phyloP scores from a whole-genome alignment of 202 grass and related monocot species.

The Elaeis oleifera region DNA sequence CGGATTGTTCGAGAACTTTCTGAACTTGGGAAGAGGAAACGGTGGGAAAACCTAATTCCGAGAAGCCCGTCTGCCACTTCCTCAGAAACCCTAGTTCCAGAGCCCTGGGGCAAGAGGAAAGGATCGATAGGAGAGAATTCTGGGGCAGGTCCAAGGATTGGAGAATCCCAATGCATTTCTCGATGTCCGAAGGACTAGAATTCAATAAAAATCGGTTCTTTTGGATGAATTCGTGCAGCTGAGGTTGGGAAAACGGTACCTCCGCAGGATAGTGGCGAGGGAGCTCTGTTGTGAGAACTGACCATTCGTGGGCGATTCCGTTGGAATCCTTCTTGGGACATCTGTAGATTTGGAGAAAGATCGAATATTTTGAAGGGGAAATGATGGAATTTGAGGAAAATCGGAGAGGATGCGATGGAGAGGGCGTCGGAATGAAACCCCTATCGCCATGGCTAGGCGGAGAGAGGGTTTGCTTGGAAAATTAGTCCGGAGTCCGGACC shows the following conservation, averaged over 20 bases:
- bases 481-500: no score
- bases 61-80: constrained; percentile 8
- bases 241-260: constrained; percentile 16
- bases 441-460: constrained; percentile 20
- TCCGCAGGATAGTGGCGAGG: constrained; percentile 13
- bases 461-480: no score
- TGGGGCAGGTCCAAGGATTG: constrained; percentile 3
- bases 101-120: constrained; percentile 16
- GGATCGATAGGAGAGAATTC: constrained; percentile 6
- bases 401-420: constrained; percentile 8
- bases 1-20: constrained; percentile 22
- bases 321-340: constrained; percentile 3
- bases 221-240: constrained; percentile 17
- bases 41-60: background rate
- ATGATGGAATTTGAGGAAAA: background rate
- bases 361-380: constrained; percentile 11
- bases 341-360: constrained; percentile 35
- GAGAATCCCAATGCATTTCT: constrained; percentile 21
- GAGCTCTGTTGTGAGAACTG: constrained; percentile 8
- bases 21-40: constrained; percentile 15
- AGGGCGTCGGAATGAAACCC: constrained; percentile 27
- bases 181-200: constrained; percentile 9
- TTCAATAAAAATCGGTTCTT: constrained; percentile 12
- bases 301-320: constrained; percentile 3
- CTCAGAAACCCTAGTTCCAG: constrained; percentile 18